Conservation (phyloP, 148 eudicot genomes). For the Fagopyrum esculentum region DNA sequence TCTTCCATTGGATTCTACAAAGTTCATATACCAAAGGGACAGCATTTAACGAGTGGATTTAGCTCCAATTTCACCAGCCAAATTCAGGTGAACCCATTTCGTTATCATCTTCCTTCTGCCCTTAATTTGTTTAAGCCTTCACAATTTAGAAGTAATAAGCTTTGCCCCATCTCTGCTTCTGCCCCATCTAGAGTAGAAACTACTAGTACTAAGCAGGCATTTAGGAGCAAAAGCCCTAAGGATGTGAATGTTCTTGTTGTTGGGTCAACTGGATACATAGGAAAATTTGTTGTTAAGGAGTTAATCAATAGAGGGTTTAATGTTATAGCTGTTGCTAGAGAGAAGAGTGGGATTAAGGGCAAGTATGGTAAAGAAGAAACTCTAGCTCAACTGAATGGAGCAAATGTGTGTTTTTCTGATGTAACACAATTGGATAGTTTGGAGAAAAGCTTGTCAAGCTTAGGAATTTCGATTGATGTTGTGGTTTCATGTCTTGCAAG, state of each 20-base stretch:
- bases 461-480: constrained; percentile 65
- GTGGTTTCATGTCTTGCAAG: constrained; percentile 95
- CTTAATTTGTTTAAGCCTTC: constrained; percentile 21
- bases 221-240: constrained; percentile 56
- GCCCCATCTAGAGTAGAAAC: constrained; percentile 23
- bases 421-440: constrained; percentile 62
- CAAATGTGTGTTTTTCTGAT: constrained; percentile 86
- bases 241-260: constrained; percentile 79
- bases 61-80: constrained; percentile 25
- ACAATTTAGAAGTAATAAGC: constrained; percentile 20
- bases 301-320: constrained; percentile 71
- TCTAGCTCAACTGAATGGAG: constrained; percentile 45
- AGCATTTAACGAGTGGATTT: constrained; percentile 22
- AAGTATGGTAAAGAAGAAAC: constrained; percentile 64
- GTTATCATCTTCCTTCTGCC: constrained; percentile 18
- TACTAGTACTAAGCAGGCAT: constrained; percentile 33
- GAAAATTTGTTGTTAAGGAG: constrained; percentile 80
- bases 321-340: constrained; percentile 84
- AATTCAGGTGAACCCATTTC: constrained; percentile 51
- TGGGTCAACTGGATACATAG: constrained; percentile 96
- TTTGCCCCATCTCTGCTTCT: constrained; percentile 23
- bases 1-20: constrained; percentile 10
- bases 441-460: constrained; percentile 40
- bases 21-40: constrained; percentile 28
- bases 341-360: constrained; percentile 75